Percentiles rank a stretch among this genome's conserved stretches.
Conservation (phyloP, 2,329 filamentous ascomycete species). For the Claviceps sp. region DNA sequence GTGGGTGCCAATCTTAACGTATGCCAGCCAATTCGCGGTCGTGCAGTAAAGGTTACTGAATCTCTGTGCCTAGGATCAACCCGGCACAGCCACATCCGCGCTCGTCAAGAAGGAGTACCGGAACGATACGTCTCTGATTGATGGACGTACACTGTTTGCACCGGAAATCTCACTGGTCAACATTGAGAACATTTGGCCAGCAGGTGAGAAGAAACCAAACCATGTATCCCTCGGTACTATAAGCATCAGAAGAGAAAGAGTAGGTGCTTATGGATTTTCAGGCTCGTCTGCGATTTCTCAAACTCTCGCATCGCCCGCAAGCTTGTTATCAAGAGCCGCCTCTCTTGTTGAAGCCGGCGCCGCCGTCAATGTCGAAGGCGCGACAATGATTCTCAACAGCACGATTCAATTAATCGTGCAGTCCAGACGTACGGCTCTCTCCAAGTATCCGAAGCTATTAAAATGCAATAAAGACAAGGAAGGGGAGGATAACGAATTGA, state of each 20-base stretch:
- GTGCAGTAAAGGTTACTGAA: background rate
- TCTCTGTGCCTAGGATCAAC: slow-evolving; percentile 9
- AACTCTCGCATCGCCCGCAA: slow-evolving; percentile 1
- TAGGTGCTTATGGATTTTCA: background rate
- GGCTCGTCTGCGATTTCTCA: background rate
- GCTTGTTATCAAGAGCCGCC: slow-evolving; percentile 8
- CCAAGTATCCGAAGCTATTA: background rate
- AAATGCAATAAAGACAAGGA: background rate
- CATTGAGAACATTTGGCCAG: slow-evolving; percentile 10
- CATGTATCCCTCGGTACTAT: background rate
- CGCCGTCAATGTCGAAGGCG: slow-evolving; percentile 10
- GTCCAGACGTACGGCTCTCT: slow-evolving; percentile 1
- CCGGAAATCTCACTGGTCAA: slow-evolving; percentile 12
- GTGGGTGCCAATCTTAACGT: slow-evolving; percentile 27
- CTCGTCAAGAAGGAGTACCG: slow-evolving; percentile 8
- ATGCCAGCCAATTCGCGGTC: background rate
- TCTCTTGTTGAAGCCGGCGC: slow-evolving; percentile 10
- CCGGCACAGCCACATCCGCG: slow-evolving; percentile 8
- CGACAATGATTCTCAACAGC: slow-evolving; percentile 10
- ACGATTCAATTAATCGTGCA: slow-evolving; percentile 11
- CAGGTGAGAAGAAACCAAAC: background rate
- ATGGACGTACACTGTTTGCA: slow-evolving; percentile 9
- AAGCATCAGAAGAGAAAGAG: too few species aligned
- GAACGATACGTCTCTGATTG: slow-evolving; percentile 12
- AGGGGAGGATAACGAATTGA: background rate